Evolutionary conservation across 768 basidiomycete species (phyloP).

Genomic region (Ephemerocybe angulata): DNA sequence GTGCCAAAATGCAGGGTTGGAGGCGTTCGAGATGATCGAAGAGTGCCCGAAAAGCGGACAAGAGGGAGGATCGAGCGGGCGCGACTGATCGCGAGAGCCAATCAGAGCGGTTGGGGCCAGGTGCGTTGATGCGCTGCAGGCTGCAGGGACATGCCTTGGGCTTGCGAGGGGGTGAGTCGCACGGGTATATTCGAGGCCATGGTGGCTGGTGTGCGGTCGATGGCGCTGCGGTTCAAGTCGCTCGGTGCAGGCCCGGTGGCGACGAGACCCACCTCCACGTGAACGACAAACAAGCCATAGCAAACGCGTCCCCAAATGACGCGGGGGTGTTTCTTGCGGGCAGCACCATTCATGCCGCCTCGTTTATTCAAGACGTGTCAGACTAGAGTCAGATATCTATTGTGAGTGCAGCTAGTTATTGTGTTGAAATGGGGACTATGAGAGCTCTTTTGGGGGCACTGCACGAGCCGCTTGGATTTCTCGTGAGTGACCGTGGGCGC

Average conservation of each 20-base stretch:
- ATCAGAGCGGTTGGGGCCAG: too few relatives aligned
- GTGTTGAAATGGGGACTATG: neutral
- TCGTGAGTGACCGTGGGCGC: too few relatives aligned
- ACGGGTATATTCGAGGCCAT: slow-evolving; percentile 51
- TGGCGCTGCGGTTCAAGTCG: slow-evolving; percentile 25
- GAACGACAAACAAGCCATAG: slow-evolving; percentile 22
- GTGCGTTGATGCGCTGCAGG: too few relatives aligned
- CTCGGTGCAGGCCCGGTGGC: slow-evolving; percentile 18
- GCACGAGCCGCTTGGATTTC: too few relatives aligned
- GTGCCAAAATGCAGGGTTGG: too few relatives aligned
- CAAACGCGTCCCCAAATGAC: slow-evolving; percentile 35
- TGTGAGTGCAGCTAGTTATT: neutral
- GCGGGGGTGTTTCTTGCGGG: slow-evolving; percentile 20
- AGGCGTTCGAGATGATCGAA: too few relatives aligned
- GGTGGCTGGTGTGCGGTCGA: slow-evolving; percentile 12
- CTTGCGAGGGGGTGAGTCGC: slow-evolving; percentile 19
- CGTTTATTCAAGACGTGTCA: neutral
- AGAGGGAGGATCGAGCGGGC: too few relatives aligned
- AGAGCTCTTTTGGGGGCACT: neutral
- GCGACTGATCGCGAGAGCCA: too few relatives aligned
- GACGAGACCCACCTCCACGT: slow-evolving; percentile 41
- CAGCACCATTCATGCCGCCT: neutral
- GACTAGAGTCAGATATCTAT: too few relatives aligned
- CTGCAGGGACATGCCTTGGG: too few relatives aligned
- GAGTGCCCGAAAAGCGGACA: too few relatives aligned